Percentiles rank a stretch among this genome's conserved stretches.
Conservation (phyloP, 345 rosid genomes). For the Carallia pectinifolia region DNA sequence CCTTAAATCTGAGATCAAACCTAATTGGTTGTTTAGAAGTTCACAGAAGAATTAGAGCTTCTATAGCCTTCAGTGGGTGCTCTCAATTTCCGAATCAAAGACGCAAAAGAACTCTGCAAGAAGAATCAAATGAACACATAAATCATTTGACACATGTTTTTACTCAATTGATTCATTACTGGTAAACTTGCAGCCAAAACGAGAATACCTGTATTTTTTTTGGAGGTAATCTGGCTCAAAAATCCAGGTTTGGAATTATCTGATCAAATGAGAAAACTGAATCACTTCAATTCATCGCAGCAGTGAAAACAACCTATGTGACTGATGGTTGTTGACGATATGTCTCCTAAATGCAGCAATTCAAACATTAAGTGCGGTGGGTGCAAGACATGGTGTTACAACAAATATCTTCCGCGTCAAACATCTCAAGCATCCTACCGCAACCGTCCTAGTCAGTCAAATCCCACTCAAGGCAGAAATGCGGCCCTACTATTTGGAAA, state of each 20-base stretch:
- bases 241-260: constrained; percentile 79
- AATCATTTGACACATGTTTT: neutral
- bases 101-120: constrained; percentile 57
- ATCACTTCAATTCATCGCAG: neutral
- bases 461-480: no score
- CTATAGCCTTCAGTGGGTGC: constrained; percentile 61
- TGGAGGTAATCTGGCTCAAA: constrained; percentile 73
- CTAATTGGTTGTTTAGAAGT: constrained; percentile 39
- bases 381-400: no score
- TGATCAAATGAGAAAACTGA: constrained; percentile 27
- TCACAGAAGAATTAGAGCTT: constrained; percentile 63
- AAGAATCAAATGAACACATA: neutral
- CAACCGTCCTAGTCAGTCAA: no score
- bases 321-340: neutral
- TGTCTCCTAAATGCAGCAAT: neutral
- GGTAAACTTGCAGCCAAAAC: neutral
- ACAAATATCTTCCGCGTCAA: no score
- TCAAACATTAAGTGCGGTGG: neutral
- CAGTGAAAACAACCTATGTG: neutral
- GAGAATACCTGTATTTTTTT: constrained; percentile 59
- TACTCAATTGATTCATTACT: neutral
- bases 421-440: no score
- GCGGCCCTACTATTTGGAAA: no score
- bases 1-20: neutral
- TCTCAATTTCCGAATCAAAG: constrained; percentile 48